Evolutionary conservation across 371 early-diverging fungal species (phyloP), one percentile per base, ranked within the genome.

Genomic region (Synchytrium microbalum): DNA sequence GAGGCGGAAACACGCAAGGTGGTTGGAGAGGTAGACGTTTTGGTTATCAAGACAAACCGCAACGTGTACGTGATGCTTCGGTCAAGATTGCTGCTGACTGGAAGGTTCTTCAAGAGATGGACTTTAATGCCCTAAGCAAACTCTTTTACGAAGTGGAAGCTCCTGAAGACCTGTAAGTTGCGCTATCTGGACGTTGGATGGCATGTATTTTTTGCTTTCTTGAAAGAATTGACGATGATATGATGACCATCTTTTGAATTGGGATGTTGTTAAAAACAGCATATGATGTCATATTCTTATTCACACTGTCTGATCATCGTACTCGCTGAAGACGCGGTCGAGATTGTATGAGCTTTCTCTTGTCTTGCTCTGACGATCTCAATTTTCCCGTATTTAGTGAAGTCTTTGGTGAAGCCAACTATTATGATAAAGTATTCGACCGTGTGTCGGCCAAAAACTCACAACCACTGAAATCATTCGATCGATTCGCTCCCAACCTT

Each of bases 101-200:
- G 98, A 86, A 81, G 73, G 83, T 95, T 29, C 77, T 92, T 69
- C 94, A 95, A 73, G 98, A 96, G 75, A 88, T 93, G 67, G 95
- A 96, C 72, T 92, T 98, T 68, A 83, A 77, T 65, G 86, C 93
- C 46, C 74, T 98, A 72, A 78, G 79, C 70, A 92, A 92, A 73
- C 83, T 94, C 62, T 86, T 81, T 72, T 92, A 84, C 66, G 83
- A 83, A 61, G 86, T 88, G 46, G 85, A 85, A 27, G 86, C 86
- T 29, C 84, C 89, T 28, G 82, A 81, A 55, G 92, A 93, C 68
- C 64, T 92, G 83, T 87, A 81, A 74, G 86, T 82, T 58, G 58
- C 10, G 46, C 5, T 38, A 19, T 19, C 10, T 38, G 46, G 10
- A 29, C 31, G n/a, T n/a, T n/a, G n/a, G n/a, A n/a, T n/a, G n/a